Base-by-base conservation (phyloP, 495 filamentous ascomycete genomes). In the Parathielavia appendiculata region DNA sequence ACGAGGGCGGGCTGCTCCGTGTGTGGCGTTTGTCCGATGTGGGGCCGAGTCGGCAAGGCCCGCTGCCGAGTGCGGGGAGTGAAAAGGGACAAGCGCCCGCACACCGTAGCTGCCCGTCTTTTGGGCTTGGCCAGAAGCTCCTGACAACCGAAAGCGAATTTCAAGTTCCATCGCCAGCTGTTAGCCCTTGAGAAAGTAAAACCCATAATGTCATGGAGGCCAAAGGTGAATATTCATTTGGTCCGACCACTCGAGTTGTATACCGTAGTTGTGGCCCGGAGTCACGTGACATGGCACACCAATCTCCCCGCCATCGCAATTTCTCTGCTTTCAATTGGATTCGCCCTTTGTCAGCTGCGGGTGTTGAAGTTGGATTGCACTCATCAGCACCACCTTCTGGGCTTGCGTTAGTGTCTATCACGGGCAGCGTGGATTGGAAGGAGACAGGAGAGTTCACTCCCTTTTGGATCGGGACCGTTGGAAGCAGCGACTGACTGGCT, bases 401-500 rank as follows among this genome's bases (percentile, higher is more conserved):
- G 34, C 34, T 51, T 30, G 3, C 26, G 49, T 5, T 51, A n/a
- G 32, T 51, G 49, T 51, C 35, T 11, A 51, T 20, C 30, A 36
- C 4, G 34, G 8, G 2, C 66, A 46, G 59, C 67, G 49, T 63
- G 69, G 43, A 8, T 16, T 16, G 34, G 39, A 6, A 49, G 7
- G 20, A 46, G 44, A 48, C 4, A 19, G 5, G 26, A 14, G 13
- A 11, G 14, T 41, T n/a, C 7, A 23, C 4, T 8, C 20, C 7
- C 43, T 26, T 39, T 39, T 12, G 36, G 5, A 4, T 3, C 4
- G 14, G 35, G 16, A 11, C 48, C 20, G 19, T 17, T 9, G 22
- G 10, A 30, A 41, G 43, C 41, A 9, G 32, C 9, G 43, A 12
- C 43, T 5, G 34, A 23, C 43, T 23, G 53, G 39, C 19, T 56